Evolutionary conservation across 352 stramenopile genomes (phyloP).

Genomic region (Globisporangium cederbergense): DNA sequence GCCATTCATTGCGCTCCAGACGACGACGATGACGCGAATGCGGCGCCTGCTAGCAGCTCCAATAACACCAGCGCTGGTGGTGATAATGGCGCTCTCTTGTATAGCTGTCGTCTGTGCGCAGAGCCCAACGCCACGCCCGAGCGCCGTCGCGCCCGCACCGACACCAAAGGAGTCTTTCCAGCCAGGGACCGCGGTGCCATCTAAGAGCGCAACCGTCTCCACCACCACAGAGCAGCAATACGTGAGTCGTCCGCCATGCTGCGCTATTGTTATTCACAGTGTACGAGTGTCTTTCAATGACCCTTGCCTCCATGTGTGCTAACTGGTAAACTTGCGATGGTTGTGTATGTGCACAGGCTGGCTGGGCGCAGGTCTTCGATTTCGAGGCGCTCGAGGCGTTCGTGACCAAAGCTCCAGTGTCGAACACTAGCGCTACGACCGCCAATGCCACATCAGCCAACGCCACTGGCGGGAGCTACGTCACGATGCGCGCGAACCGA

Average conservation of each 20-base stretch:
- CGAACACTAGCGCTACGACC: neutral
- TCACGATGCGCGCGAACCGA: conserved; percentile 3
- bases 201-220: neutral
- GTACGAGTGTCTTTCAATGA: neutral
- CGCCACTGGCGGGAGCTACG: neutral
- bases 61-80: too few relatives aligned
- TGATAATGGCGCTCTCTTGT: too few relatives aligned
- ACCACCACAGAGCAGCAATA: neutral
- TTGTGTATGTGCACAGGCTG: neutral
- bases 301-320: too few relatives aligned
- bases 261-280: neutral
- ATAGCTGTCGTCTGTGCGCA: neutral
- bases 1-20: too few relatives aligned
- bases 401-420: neutral
- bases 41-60: too few relatives aligned
- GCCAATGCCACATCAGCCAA: neutral
- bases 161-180: neutral
- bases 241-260: neutral
- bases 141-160: neutral
- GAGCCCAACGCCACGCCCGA: neutral
- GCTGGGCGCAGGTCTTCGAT: conserved; percentile 3
- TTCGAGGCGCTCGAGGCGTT: neutral
- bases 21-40: too few relatives aligned
- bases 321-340: too few relatives aligned
- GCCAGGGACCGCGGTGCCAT: neutral